Evolutionary conservation across 2,329 filamentous ascomycete species (phyloP).

Genomic region (Drechslerella coelobrocha): DNA sequence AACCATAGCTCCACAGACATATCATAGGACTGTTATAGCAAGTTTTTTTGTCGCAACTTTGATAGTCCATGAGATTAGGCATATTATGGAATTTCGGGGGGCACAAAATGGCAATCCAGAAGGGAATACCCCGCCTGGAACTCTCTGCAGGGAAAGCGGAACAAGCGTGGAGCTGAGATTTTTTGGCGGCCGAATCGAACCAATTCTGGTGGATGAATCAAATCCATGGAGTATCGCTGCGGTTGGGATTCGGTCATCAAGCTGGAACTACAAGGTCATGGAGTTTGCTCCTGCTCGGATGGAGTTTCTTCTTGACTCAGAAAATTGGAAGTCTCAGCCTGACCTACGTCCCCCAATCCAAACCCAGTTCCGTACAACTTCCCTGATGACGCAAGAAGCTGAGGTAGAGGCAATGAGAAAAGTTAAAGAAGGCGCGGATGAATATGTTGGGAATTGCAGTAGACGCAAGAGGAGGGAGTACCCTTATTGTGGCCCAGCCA

Average conservation of each 20-base stretch:
- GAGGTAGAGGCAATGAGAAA: no score
- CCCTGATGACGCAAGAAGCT: no score
- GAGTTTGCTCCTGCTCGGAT: neutral
- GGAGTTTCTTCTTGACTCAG: neutral
- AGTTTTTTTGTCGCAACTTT: neutral
- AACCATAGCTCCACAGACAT: no score
- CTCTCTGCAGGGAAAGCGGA: neutral
- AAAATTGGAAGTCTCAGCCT: neutral
- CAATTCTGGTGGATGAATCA: neutral
- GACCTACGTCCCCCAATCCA: neutral
- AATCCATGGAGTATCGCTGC: neutral
- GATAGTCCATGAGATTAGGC: neutral
- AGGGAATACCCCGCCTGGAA: neutral
- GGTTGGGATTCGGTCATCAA: neutral
- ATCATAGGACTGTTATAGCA: conserved; percentile 1
- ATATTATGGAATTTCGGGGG: neutral
- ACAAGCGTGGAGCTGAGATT: neutral
- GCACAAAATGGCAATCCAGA: neutral
- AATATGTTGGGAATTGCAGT: no score
- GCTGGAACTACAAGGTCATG: neutral
- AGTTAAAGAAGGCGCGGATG: no score
- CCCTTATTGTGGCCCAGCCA: no score
- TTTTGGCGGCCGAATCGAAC: neutral
- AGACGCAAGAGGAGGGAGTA: no score
- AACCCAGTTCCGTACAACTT: neutral